Percentiles rank a stretch among this genome's conserved stretches.
phyloP scores from a whole-genome alignment of 2,329 filamentous ascomycete species.

The Pseudogymnoascus sp. region DNA sequence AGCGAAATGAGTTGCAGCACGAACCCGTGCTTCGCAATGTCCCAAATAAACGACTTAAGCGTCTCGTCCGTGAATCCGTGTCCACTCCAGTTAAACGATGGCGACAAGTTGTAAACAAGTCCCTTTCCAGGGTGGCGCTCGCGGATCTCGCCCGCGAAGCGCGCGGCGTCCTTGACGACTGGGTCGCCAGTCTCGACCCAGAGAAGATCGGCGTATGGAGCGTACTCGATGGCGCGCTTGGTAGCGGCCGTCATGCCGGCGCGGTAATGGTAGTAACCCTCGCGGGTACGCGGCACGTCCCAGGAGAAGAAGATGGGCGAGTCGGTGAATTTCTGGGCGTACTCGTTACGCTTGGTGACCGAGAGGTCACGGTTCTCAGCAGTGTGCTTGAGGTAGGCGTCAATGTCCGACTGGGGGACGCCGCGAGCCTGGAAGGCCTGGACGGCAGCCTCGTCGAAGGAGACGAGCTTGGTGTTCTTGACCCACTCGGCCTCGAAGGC shows the following conservation, averaged over 20 bases:
- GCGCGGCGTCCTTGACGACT: conserved; percentile 66
- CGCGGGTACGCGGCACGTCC: conserved; percentile 85
- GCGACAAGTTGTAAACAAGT: conserved; percentile 91
- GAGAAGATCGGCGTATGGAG: conserved; percentile 84
- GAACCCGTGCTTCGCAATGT: conserved; percentile 82
- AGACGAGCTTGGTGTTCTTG: conserved; percentile 74
- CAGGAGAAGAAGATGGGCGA: conserved; percentile 72
- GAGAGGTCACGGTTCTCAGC: conserved; percentile 64
- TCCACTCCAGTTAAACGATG: conserved; percentile 97
- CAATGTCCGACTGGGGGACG: conserved; percentile 55
- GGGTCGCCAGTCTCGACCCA: conserved; percentile 97
- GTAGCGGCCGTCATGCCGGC: conserved; percentile 80
- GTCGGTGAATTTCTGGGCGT: conserved; percentile 62
- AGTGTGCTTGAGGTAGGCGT: conserved; percentile 59
- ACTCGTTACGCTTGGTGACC: conserved; percentile 65
- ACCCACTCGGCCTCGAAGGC: conserved; percentile 82
- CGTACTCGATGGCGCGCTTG: conserved; percentile 87
- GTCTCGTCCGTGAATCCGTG: conserved; percentile 82
- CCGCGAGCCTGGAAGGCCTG: conserved; percentile 64
- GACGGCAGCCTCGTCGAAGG: conserved; percentile 84
- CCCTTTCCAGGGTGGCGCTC: conserved; percentile 67
- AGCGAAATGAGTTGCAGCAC: conserved; percentile 61
- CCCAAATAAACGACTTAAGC: conserved; percentile 91
- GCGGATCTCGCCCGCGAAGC: conserved; percentile 72
- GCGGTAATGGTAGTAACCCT: conserved; percentile 88